Percentiles rank a stretch among this genome's conserved stretches.
These are phyloP conservation scores for Remersonia thermophila DNA, from an alignment of 2,329 filamentous ascomycete genomes.

Conservation along the genomic window DNA sequence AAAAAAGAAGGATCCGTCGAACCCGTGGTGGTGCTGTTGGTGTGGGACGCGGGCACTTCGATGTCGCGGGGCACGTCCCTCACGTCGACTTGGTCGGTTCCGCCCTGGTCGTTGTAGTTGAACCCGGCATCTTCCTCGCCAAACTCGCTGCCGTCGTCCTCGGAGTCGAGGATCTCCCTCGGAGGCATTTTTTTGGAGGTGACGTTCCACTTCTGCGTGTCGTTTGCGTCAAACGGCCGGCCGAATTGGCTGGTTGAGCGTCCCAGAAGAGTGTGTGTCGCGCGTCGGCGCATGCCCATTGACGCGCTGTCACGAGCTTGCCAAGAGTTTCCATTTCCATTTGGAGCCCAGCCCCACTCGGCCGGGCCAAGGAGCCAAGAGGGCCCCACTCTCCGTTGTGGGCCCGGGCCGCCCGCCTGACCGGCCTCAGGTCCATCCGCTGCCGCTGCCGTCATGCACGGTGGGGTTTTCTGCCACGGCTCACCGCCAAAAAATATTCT, in stretches of 20 bases:
- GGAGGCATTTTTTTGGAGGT: slow-evolving; percentile 4
- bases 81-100: neutral
- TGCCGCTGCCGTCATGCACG: no score
- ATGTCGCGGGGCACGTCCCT: slow-evolving; percentile 1
- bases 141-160: slow-evolving; percentile 21
- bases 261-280: no score
- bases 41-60: slow-evolving; percentile 2
- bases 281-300: no score
- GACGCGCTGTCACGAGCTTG: slow-evolving; percentile 1
- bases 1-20: slow-evolving; percentile 40
- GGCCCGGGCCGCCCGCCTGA: no score
- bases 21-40: slow-evolving; percentile 13
- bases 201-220: neutral
- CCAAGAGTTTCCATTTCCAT: neutral
- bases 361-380: no score
- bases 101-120: neutral
- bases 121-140: slow-evolving; percentile 3
- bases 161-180: slow-evolving; percentile 22
- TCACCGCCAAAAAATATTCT: slow-evolving; percentile 22
- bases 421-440: no score
- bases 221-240: no score
- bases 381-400: no score
- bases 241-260: no score
- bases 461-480: slow-evolving; percentile 10
- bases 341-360: neutral